Evolutionary conservation across 116 monocot genomes (phyloP).

Genomic region (Dioscorea cayenensis): DNA sequence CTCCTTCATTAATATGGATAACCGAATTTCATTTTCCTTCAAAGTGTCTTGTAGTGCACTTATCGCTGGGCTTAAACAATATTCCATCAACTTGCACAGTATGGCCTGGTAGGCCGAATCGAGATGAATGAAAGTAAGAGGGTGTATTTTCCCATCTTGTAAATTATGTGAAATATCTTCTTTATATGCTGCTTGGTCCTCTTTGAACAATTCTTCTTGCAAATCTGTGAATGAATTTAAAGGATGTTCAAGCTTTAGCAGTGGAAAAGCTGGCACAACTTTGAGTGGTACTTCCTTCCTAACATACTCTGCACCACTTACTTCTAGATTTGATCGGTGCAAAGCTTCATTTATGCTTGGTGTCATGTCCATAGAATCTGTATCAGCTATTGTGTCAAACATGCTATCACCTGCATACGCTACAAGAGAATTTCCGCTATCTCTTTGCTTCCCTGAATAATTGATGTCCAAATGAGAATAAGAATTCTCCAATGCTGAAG

Average conservation of each 20-base stretch:
- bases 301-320: constrained; percentile 82
- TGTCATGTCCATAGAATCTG: constrained; percentile 56
- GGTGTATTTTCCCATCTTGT: no score
- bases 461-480: constrained; percentile 50
- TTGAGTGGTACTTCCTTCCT: constrained; percentile 83
- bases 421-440: constrained; percentile 20
- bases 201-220: no score
- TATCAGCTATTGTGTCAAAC: constrained; percentile 14
- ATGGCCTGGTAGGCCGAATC: no score
- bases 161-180: no score
- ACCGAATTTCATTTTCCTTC: no score
- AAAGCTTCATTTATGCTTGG: constrained; percentile 85
- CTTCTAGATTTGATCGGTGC: constrained; percentile 88
- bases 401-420: constrained; percentile 21
- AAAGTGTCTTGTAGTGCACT: no score
- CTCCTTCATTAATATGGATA: no score
- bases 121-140: no score
- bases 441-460: constrained; percentile 46
- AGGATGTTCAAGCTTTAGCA: constrained; percentile 64
- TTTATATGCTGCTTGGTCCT: no score
- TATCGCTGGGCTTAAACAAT: no score
- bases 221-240: no score
- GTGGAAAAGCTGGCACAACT: constrained; percentile 51
- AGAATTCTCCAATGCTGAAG: constrained; percentile 49
- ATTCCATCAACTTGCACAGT: no score